Evolutionary conservation across 169 alveolate species (phyloP).

Genomic region (Cryptosporidium sp.): DNA sequence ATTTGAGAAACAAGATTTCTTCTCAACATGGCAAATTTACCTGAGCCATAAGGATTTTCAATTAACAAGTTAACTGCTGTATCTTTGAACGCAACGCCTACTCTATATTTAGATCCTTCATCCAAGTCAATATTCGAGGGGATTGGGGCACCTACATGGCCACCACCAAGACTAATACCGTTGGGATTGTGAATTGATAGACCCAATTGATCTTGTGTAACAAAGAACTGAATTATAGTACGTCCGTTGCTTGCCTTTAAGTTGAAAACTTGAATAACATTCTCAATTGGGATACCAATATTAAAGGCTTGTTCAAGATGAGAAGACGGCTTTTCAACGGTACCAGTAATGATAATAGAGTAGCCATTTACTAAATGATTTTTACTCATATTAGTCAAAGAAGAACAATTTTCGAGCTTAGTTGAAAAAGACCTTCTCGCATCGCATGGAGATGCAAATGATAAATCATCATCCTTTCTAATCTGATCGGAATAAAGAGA

Average conservation of each 20-base stretch:
- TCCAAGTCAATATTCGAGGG: conserved; percentile 31
- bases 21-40: conserved; percentile 1
- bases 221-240: conserved; percentile 22
- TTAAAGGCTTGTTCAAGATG: conserved; percentile 36
- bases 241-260: conserved; percentile 36
- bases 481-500: background rate
- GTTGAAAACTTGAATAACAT: conserved; percentile 46
- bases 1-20: conserved; percentile 15
- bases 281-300: conserved; percentile 22
- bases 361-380: conserved; percentile 24
- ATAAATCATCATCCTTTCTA: conserved; percentile 8
- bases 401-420: background rate
- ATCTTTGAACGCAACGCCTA: conserved; percentile 37
- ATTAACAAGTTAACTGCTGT: background rate
- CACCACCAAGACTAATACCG: background rate
- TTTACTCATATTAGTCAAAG: conserved; percentile 3
- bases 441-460: conserved; percentile 45
- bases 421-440: background rate
- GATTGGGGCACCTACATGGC: conserved; percentile 39
- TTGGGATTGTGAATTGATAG: conserved; percentile 21
- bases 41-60: conserved; percentile 58
- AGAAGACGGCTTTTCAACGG: conserved; percentile 22
- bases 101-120: conserved; percentile 37
- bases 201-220: conserved; percentile 40
- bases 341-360: conserved; percentile 43